These are phyloP conservation scores for Yamadazyma diospyri DNA, from an alignment of 1,139 yeast species.

Conservation along the genomic window DNA sequence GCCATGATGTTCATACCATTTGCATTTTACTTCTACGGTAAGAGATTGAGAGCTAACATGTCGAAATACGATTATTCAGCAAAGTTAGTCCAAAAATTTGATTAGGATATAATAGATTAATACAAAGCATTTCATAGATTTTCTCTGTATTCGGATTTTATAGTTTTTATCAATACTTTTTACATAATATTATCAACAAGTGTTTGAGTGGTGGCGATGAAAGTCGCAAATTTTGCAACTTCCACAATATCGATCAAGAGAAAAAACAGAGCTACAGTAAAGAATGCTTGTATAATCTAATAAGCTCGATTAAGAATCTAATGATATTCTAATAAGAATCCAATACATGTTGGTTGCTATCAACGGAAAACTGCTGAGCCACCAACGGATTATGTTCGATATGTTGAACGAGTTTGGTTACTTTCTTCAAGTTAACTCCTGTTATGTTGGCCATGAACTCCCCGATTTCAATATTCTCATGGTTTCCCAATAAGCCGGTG, in stretches of 20 bases:
- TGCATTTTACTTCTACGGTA: conserved; percentile 71
- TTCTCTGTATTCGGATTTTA: not conserved
- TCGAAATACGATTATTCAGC: conserved; percentile 63
- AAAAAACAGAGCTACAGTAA: too few species aligned
- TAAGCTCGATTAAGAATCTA: too few species aligned
- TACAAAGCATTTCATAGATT: not conserved
- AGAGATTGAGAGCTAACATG: conserved; percentile 55
- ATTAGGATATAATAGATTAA: conserved; percentile 3
- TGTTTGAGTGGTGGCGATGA: too few species aligned
- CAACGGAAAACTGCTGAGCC: conserved; percentile 5
- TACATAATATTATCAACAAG: too few species aligned
- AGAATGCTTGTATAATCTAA: too few species aligned
- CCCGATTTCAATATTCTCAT: conserved; percentile 83
- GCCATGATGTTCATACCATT: conserved; percentile 85
- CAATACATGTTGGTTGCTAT: conserved; percentile 7
- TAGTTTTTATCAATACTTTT: conserved; percentile 1
- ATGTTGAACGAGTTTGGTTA: conserved; percentile 47
- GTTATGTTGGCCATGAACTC: conserved; percentile 58
- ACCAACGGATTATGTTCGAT: conserved; percentile 39
- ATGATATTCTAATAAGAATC: too few species aligned
- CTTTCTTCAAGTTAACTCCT: conserved; percentile 48
- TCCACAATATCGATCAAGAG: too few species aligned
- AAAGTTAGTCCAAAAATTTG: conserved; percentile 8
- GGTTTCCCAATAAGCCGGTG: conserved; percentile 64
- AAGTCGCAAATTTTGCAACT: not conserved